Evolutionary conservation across 2,329 filamentous ascomycete species (phyloP).

Genomic region (Nigrograna mackinnonii): DNA sequence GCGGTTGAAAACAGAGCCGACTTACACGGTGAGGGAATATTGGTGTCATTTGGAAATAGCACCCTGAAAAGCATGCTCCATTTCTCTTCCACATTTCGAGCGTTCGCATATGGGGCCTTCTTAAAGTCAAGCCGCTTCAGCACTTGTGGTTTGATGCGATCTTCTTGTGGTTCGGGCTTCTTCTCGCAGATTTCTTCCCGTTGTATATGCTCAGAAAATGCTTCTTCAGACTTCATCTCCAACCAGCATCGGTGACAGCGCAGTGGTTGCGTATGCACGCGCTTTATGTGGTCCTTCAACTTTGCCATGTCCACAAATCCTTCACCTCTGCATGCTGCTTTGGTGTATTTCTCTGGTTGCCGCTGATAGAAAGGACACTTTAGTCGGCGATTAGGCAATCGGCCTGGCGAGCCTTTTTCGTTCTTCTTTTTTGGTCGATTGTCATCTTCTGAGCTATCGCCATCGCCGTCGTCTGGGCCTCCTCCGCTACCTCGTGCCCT

Average conservation of each 20-base stretch:
- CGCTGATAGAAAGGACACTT: conserved; percentile 8
- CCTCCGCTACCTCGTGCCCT: not conserved
- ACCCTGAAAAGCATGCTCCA: conserved; percentile 14
- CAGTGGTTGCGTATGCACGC: conserved; percentile 4
- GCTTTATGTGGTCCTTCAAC: conserved; percentile 10
- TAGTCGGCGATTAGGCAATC: not conserved
- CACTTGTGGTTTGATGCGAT: conserved; percentile 8
- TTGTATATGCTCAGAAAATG: conserved; percentile 5
- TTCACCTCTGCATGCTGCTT: conserved; percentile 5
- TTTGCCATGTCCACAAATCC: conserved; percentile 11
- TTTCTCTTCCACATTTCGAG: conserved; percentile 11
- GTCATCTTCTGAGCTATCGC: not conserved
- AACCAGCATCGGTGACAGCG: conserved; percentile 6
- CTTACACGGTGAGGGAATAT: conserved; percentile 14
- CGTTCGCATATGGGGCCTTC: conserved; percentile 12
- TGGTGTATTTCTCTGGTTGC: conserved; percentile 3
- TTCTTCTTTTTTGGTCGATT: not conserved
- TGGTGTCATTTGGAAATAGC: conserved; percentile 10
- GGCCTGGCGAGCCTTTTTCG: not conserved
- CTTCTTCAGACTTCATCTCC: conserved; percentile 8
- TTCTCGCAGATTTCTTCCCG: conserved; percentile 6
- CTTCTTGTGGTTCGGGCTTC: conserved; percentile 5
- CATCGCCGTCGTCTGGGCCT: not conserved
- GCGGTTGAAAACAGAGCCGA: not conserved
- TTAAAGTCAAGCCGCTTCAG: conserved; percentile 13